These are phyloP conservation scores for Talaromyces pinophilus DNA, from an alignment of 2,329 filamentous ascomycete species.

Conservation along the genomic window DNA sequence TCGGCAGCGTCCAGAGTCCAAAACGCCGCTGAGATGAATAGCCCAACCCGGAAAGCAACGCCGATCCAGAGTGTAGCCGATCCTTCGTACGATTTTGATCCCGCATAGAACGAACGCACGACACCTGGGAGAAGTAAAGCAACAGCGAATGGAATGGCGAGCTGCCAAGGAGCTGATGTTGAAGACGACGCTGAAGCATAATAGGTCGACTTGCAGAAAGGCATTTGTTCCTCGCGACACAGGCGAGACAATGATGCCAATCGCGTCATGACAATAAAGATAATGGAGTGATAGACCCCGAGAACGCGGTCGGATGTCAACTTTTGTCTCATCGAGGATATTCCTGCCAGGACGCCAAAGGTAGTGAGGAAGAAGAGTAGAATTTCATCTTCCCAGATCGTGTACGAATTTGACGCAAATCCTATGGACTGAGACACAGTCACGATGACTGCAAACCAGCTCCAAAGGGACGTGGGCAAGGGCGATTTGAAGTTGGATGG, in stretches of 20 bases:
- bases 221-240: slow-evolving; percentile 98
- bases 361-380: slow-evolving; percentile 87
- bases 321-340: slow-evolving; percentile 73
- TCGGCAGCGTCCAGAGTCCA: slow-evolving; percentile 90
- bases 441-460: slow-evolving; percentile 79
- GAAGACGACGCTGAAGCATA: slow-evolving; percentile 90
- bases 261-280: slow-evolving; percentile 78
- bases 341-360: slow-evolving; percentile 74
- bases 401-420: slow-evolving; percentile 97
- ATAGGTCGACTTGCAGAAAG: slow-evolving; percentile 91
- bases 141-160: slow-evolving; percentile 74
- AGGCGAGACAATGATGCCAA: slow-evolving; percentile 84
- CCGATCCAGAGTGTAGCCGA: slow-evolving; percentile 83
- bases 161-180: slow-evolving; percentile 88
- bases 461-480: slow-evolving; percentile 77
- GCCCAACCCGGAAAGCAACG: slow-evolving; percentile 71
- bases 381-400: slow-evolving; percentile 97
- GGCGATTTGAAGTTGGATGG: slow-evolving; percentile 50
- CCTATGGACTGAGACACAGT: slow-evolving; percentile 86
- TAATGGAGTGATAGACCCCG: slow-evolving; percentile 78
- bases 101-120: slow-evolving; percentile 78
- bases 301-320: slow-evolving; percentile 68
- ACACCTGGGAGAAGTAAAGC: slow-evolving; percentile 71
- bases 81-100: slow-evolving; percentile 85
- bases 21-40: slow-evolving; percentile 75